Base-by-base conservation (phyloP, 208 protist genomes). In the Trypanosoma conorhini region DNA sequence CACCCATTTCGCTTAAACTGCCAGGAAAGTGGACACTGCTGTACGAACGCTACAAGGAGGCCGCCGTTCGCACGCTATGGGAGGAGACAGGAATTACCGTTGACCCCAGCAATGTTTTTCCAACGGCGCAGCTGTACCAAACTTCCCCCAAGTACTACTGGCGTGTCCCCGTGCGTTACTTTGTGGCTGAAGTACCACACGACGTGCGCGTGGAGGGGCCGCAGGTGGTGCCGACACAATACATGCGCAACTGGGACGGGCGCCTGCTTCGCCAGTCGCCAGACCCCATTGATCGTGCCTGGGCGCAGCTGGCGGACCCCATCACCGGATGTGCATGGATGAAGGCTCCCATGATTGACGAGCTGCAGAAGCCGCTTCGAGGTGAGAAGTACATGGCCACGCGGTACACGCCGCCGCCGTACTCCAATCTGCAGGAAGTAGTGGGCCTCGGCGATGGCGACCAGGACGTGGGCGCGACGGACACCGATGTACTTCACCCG, bases 71-170 rank as follows among this genome's bases (percentile, higher is more conserved):
- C 0, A 85, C 89, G n/a, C 50, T 93, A 59, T 97, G 86, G 85
- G 92, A 97, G 70, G 92, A 97, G 67, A 97, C 92, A 2, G 92
- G 92, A 66, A 87, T 97, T 80, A 86, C 78, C n/a, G 79, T 95
- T n/a, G 77, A 87, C 24, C 69, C 82, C 5, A 74, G 57, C 19
- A 69, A 77, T 55, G 83, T 94, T 35, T 92, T 81, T 58, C 89
- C 89, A 3, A 95, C 88, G 0, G 89, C 72, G 5, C 74, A 80
- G 28, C 81, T 97, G 22, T 50, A 70, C 61, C 83, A 84, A 75
- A 79, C 62, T 33, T 66, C 83, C 58, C 89, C 89, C 15, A 44
- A 68, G 26, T 97, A 79, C 62, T 97, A 92, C 79, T 97, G 92
- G 90, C 89, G 92, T 59, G 88, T 94, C 35, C 89, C 89, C 42